Percentiles rank a stretch among this genome's conserved stretches.
Conservation (phyloP, 2,329 filamentous ascomycete species). For the Sarocladium brachiariae region DNA sequence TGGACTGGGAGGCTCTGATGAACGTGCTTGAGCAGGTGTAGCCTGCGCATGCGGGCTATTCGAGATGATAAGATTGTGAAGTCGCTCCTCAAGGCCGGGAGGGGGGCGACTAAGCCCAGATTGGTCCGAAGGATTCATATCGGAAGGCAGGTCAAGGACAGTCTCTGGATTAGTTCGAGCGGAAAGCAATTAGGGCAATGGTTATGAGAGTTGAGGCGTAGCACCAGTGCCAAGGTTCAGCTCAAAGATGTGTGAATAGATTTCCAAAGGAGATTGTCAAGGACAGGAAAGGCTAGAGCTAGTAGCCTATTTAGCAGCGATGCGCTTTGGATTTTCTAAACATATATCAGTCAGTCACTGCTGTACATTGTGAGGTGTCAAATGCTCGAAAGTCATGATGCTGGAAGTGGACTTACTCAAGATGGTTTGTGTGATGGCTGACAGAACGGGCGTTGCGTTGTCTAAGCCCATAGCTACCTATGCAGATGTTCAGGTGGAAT, state of each 20-base stretch:
- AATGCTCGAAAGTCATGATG: too few relatives aligned
- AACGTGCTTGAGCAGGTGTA: not conserved
- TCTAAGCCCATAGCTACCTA: not conserved
- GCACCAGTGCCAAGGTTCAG: not conserved
- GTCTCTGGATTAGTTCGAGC: not conserved
- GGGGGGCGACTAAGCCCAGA: not conserved
- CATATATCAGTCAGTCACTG: too few relatives aligned
- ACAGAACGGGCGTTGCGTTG: too few relatives aligned
- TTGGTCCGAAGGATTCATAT: not conserved
- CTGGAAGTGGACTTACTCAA: too few relatives aligned
- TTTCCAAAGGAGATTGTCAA: too few relatives aligned
- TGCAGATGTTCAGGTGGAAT: not conserved
- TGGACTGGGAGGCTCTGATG: too few relatives aligned
- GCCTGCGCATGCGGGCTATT: slow-evolving; percentile 25
- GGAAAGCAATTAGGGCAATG: not conserved
- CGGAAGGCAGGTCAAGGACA: not conserved
- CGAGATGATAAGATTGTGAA: slow-evolving; percentile 54
- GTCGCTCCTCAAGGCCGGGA: slow-evolving; percentile 44
- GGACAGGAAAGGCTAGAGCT: too few relatives aligned
- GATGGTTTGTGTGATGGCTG: not conserved
- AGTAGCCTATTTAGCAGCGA: too few relatives aligned
- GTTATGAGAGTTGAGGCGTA: not conserved
- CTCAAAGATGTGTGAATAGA: not conserved
- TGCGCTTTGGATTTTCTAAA: too few relatives aligned
- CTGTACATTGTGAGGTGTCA: too few relatives aligned